phyloP scores from a whole-genome alignment of 2,329 filamentous ascomycete species.

The Penicillium sp. region DNA sequence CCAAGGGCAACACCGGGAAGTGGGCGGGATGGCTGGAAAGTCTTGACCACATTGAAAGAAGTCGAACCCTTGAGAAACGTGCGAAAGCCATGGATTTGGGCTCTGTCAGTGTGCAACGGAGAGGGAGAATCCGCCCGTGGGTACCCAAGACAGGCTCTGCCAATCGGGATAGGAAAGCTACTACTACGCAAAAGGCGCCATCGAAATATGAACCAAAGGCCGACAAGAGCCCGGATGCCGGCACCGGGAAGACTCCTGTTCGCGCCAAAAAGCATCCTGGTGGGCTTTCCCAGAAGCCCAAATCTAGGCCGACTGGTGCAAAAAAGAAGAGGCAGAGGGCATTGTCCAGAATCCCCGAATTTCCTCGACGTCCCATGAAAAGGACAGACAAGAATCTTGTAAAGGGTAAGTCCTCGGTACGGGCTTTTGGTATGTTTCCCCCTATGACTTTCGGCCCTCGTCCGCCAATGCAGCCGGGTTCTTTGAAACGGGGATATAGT shows the following conservation, averaged over 20 bases:
- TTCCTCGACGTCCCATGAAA: too few relatives aligned
- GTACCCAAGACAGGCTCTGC: neutral
- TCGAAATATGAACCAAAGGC: neutral
- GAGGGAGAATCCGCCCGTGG: neutral
- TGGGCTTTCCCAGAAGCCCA: too few relatives aligned
- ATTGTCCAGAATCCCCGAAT: too few relatives aligned
- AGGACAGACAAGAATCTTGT: too few relatives aligned
- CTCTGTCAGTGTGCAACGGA: neutral
- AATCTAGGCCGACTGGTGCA: too few relatives aligned
- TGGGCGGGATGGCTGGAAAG: neutral
- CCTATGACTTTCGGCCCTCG: neutral
- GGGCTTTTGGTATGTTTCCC: neutral
- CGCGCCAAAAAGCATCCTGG: too few relatives aligned
- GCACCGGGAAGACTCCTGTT: too few relatives aligned
- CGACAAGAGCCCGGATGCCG: neutral
- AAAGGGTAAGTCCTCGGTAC: neutral
- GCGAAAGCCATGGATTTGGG: conserved; percentile 10
- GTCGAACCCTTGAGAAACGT: neutral
- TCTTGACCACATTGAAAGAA: neutral
- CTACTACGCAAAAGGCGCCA: neutral
- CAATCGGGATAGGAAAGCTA: neutral
- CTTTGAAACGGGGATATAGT: neutral
- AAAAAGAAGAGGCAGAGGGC: too few relatives aligned
- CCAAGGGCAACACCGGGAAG: too few relatives aligned
- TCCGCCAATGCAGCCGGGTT: neutral